Conservation (phyloP, 257 asterid genomes). For the Verbascum thapsus region DNA sequence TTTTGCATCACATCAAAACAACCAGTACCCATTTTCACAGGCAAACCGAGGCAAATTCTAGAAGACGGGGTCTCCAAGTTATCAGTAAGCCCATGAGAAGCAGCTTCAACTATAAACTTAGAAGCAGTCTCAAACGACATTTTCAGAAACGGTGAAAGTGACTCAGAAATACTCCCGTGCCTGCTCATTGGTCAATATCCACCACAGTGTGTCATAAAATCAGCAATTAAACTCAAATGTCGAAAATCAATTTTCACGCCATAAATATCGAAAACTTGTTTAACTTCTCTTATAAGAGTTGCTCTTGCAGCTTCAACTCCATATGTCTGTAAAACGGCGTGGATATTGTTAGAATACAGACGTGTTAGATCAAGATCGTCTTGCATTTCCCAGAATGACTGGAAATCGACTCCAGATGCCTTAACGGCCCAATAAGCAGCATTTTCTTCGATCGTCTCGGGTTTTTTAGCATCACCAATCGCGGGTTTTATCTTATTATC, state of each 20-base stretch:
- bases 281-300: slow-evolving; percentile 74
- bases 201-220: slow-evolving; percentile 87
- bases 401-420: slow-evolving; percentile 80
- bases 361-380: slow-evolving; percentile 70
- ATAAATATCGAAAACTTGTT: slow-evolving; percentile 79
- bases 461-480: slow-evolving; percentile 27
- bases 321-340: slow-evolving; percentile 64
- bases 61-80: slow-evolving; percentile 78
- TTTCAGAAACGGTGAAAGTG: slow-evolving; percentile 72
- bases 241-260: slow-evolving; percentile 89
- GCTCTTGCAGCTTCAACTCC: slow-evolving; percentile 98
- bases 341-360: slow-evolving; percentile 70
- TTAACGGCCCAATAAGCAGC: slow-evolving; percentile 77
- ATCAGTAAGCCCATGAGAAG: slow-evolving; percentile 63
- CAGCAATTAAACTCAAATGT: slow-evolving; percentile 82
- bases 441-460: slow-evolving; percentile 33
- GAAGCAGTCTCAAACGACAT: slow-evolving; percentile 94
- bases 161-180: slow-evolving; percentile 76
- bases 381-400: slow-evolving; percentile 73
- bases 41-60: slow-evolving; percentile 85
- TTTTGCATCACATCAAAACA: slow-evolving; percentile 84
- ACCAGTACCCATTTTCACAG: slow-evolving; percentile 90
- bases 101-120: slow-evolving; percentile 87
- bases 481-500: slow-evolving; percentile 48
- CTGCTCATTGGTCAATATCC: slow-evolving; percentile 89